These are phyloP conservation scores for Saccharomycopsis javanensis DNA, from an alignment of 805 yeast genomes.

Conservation along the genomic window DNA sequence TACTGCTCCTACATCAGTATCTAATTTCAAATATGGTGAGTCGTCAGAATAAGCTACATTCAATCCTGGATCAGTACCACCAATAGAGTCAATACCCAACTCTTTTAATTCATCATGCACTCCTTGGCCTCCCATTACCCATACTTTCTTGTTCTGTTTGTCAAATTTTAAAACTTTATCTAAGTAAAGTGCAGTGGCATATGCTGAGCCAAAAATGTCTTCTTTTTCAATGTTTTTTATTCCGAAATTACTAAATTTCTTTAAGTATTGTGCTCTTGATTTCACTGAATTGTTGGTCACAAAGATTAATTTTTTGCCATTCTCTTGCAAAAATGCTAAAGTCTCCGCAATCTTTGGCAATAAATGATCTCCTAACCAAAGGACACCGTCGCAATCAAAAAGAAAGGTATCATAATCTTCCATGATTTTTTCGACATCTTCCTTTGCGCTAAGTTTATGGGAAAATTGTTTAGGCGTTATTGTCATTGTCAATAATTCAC, in stretches of 20 bases:
- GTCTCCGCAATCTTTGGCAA: slow-evolving; percentile 77
- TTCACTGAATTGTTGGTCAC: slow-evolving; percentile 96
- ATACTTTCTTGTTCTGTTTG: slow-evolving; percentile 60
- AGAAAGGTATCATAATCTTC: slow-evolving; percentile 71
- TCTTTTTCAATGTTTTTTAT: slow-evolving; percentile 33
- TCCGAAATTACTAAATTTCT: slow-evolving; percentile 57
- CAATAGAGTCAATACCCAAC: slow-evolving; percentile 66
- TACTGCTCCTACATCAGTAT: slow-evolving; percentile 75
- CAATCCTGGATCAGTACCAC: slow-evolving; percentile 70
- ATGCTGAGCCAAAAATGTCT: slow-evolving; percentile 86
- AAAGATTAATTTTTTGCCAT: slow-evolving; percentile 64
- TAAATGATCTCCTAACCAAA: slow-evolving; percentile 82
- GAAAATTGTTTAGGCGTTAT: background rate
- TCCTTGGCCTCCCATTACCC: slow-evolving; percentile 87
- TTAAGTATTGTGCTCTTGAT: slow-evolving; percentile 65
- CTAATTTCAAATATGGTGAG: slow-evolving; percentile 46
- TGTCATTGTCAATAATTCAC: background rate
- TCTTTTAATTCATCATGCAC: slow-evolving; percentile 68
- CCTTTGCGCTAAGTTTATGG: slow-evolving; percentile 29
- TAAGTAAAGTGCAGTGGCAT: slow-evolving; percentile 82
- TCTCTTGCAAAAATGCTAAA: slow-evolving; percentile 41
- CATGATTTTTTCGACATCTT: slow-evolving; percentile 45
- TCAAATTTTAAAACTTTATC: slow-evolving; percentile 67
- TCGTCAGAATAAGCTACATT: slow-evolving; percentile 46
- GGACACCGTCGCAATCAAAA: slow-evolving; percentile 96